phyloP scores from a whole-genome alignment of 2,329 filamentous ascomycete species.

The Ilyonectria robusta region DNA sequence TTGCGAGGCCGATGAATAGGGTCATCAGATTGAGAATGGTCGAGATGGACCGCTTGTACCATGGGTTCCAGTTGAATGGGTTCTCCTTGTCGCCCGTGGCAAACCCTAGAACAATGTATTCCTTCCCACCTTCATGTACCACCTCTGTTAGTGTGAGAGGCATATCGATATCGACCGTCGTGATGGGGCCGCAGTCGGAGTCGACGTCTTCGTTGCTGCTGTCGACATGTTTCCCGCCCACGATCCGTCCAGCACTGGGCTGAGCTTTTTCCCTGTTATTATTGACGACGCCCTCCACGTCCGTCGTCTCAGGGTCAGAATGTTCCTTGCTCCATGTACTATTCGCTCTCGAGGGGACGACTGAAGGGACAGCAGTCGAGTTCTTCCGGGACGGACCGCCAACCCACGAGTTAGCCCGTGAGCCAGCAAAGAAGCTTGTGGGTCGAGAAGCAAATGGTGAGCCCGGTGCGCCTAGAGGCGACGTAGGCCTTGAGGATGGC shows the following conservation, averaged over 20 bases:
- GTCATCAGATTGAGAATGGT: constrained; percentile 44
- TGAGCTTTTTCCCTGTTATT: constrained; percentile 33
- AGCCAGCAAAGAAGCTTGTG: constrained; percentile 40
- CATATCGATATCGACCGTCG: constrained; percentile 40
- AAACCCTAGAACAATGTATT: constrained; percentile 41
- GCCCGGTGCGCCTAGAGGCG: constrained; percentile 3
- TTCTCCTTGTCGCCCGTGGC: constrained; percentile 42
- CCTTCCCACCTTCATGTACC: constrained; percentile 37
- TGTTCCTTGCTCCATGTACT: constrained; percentile 24
- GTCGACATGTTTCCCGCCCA: constrained; percentile 41
- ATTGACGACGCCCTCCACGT: constrained; percentile 31
- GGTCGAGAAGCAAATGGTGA: constrained; percentile 39
- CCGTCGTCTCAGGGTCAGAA: constrained; percentile 36
- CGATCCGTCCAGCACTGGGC: constrained; percentile 34
- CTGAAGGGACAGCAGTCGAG: constrained; percentile 22
- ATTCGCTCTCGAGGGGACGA: constrained; percentile 8
- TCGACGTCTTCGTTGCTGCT: constrained; percentile 33
- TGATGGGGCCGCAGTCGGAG: constrained; percentile 37
- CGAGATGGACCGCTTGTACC: constrained; percentile 42
- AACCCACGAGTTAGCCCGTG: constrained; percentile 38
- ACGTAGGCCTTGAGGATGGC: constrained; percentile 38
- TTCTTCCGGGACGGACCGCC: constrained; percentile 27
- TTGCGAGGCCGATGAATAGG: constrained; percentile 41
- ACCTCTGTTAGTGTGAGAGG: constrained; percentile 38
- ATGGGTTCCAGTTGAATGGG: constrained; percentile 43